Conservation (phyloP, 306 rosid species). For the Cucumis melo region DNA sequence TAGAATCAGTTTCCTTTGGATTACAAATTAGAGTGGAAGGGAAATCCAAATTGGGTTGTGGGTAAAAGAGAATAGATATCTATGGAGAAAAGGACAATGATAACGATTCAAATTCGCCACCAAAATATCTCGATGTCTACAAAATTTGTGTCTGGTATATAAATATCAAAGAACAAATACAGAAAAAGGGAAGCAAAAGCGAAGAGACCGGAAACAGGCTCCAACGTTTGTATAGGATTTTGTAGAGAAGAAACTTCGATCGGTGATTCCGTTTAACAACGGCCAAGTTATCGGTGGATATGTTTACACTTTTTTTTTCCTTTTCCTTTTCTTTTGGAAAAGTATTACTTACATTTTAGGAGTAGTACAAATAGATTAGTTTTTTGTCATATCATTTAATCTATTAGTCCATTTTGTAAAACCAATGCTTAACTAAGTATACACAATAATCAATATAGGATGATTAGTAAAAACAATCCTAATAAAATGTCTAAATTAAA, state of each 20-base stretch:
- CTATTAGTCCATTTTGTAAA: no score
- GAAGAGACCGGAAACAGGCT: background rate
- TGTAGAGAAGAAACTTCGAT: background rate
- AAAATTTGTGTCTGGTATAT: background rate
- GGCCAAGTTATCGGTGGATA: background rate
- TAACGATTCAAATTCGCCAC: background rate
- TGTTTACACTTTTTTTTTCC: no score
- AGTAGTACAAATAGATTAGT: no score
- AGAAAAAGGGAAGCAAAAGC: background rate
- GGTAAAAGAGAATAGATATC: background rate
- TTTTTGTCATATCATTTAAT: no score
- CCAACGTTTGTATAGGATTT: background rate
- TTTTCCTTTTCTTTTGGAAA: no score
- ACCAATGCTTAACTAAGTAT: no score
- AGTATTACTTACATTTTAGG: no score
- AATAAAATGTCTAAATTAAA: no score
- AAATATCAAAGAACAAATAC: background rate
- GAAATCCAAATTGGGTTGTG: background rate
- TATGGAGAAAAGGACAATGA: background rate
- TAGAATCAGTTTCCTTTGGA: background rate
- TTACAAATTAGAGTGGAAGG: background rate
- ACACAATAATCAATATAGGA: no score
- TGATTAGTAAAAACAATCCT: no score
- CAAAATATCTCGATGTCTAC: background rate
- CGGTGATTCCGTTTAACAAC: background rate